A percentile compares a stretch with the other conserved stretches of the same genome.
These are phyloP conservation scores for Tolypocladium cylindrosporum DNA, from an alignment of 2,329 filamentous ascomycete species.

Conservation along the genomic window DNA sequence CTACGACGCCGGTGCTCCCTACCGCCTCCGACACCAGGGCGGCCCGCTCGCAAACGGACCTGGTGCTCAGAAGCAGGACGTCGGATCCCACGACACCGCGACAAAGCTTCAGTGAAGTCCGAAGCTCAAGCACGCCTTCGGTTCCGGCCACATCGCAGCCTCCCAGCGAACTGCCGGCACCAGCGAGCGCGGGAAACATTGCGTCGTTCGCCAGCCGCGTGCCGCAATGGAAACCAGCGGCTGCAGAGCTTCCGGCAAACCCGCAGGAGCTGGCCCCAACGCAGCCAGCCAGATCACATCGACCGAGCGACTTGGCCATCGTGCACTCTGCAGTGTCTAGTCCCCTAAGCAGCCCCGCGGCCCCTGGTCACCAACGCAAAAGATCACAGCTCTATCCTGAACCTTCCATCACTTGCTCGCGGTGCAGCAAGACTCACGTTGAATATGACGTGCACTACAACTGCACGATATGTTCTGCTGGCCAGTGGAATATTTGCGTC, in stretches of 20 bases:
- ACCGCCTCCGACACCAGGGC: constrained; percentile 34
- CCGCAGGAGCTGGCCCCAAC: constrained; percentile 12
- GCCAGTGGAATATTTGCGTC: constrained; percentile 70
- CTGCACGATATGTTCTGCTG: constrained; percentile 59
- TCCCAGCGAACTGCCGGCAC: constrained; percentile 10
- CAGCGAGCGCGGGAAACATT: constrained; percentile 9
- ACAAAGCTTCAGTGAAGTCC: constrained; percentile 29
- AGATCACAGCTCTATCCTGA: constrained; percentile 51
- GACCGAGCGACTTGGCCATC: constrained; percentile 30
- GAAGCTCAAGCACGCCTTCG: constrained; percentile 29
- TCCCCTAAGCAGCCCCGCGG: constrained; percentile 19
- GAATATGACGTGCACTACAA: constrained; percentile 83
- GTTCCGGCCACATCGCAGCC: constrained; percentile 15
- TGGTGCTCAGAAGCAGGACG: constrained; percentile 34
- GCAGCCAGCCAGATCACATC: constrained; percentile 16
- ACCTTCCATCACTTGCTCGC: constrained; percentile 63
- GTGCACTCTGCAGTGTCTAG: constrained; percentile 21
- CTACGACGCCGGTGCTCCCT: constrained; percentile 36
- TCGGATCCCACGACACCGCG: constrained; percentile 26
- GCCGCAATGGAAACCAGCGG: constrained; percentile 14
- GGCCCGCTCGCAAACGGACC: constrained; percentile 56
- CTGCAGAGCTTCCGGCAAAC: background rate
- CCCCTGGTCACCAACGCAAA: constrained; percentile 27
- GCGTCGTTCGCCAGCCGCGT: constrained; percentile 27
- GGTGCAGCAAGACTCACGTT: constrained; percentile 62